These are phyloP conservation scores for Batkoa obscura DNA, from an alignment of 371 early-diverging fungal species.

Conservation along the genomic window DNA sequence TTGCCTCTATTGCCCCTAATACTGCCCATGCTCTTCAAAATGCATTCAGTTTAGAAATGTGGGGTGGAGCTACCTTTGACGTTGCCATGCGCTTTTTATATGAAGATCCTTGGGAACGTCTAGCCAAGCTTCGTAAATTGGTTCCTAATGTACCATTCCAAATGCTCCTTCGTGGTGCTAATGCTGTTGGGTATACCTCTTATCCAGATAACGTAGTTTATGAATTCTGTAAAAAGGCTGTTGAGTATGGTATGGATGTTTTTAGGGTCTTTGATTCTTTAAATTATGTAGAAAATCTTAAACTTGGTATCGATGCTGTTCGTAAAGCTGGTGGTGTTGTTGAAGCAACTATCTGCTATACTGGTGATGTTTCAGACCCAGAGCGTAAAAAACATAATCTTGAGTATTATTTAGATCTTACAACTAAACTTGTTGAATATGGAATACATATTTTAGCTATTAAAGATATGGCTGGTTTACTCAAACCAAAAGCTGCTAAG, in stretches of 20 bases:
- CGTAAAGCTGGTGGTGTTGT: conserved; percentile 85
- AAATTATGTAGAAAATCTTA: conserved; percentile 87
- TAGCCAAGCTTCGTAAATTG: conserved; percentile 51
- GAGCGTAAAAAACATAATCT: conserved; percentile 53
- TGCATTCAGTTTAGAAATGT: conserved; percentile 80
- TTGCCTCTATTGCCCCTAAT: conserved; percentile 56
- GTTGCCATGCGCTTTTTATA: conserved; percentile 86
- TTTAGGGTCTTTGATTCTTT: conserved; percentile 93
- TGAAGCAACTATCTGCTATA: conserved; percentile 84
- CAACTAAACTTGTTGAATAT: conserved; percentile 64
- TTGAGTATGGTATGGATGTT: conserved; percentile 76
- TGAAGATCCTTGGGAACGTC: conserved; percentile 90
- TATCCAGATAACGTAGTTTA: conserved; percentile 93
- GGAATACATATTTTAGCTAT: conserved; percentile 88
- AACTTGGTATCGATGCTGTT: conserved; percentile 83
- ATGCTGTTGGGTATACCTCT: conserved; percentile 91
- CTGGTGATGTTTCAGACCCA: conserved; percentile 81
- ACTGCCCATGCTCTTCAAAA: conserved; percentile 73
- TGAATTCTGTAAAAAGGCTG: conserved; percentile 84
- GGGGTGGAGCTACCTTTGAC: conserved; percentile 92
- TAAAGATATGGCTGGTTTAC: conserved; percentile 94
- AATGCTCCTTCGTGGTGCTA: conserved; percentile 93
- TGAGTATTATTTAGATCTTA: conserved; percentile 78
- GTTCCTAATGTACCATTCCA: conserved; percentile 96
- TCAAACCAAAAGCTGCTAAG: conserved; percentile 78